Evolutionary conservation across 257 asterid genomes (phyloP).

Genomic region (Cynanchum wilfordii): DNA sequence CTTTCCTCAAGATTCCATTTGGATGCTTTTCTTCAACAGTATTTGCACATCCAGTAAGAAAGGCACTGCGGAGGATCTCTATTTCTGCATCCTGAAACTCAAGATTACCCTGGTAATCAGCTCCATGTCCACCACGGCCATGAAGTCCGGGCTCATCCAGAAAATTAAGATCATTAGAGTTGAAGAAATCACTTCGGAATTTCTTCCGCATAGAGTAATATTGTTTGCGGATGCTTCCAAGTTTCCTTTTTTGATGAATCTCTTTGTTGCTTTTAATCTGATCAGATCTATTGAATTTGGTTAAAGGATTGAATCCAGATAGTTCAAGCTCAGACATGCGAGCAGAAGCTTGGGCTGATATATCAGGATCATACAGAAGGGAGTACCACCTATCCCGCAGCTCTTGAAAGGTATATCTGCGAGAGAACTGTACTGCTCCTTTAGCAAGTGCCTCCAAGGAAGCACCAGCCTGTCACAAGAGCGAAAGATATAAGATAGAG

Average conservation of each 20-base stretch:
- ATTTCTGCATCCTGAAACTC: constrained; percentile 55
- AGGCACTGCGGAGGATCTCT: constrained; percentile 46
- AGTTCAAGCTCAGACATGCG: constrained; percentile 74
- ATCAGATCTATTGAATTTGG: constrained; percentile 51
- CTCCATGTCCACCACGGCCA: constrained; percentile 42
- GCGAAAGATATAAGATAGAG: constrained; percentile 11
- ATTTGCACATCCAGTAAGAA: constrained; percentile 35
- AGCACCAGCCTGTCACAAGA: constrained; percentile 63
- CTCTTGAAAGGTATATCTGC: constrained; percentile 62
- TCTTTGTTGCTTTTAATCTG: constrained; percentile 41
- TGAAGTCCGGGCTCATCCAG: constrained; percentile 46
- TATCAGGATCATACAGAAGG: constrained; percentile 80
- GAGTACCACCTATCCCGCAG: constrained; percentile 74
- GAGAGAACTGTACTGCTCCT: constrained; percentile 88
- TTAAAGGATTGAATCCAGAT: constrained; percentile 54
- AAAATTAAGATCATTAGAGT: constrained; percentile 46
- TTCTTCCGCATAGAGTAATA: constrained; percentile 76
- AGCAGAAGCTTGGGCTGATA: constrained; percentile 61
- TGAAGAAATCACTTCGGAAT: constrained; percentile 55
- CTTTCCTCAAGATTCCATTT: constrained; percentile 33
- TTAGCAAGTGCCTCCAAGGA: constrained; percentile 91
- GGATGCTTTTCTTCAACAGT: constrained; percentile 31
- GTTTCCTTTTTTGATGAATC: constrained; percentile 57
- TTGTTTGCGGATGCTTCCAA: constrained; percentile 55
- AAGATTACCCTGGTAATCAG: constrained; percentile 39